Percentiles rank a stretch among this genome's conserved stretches.
These are phyloP conservation scores for Heliocybe sulcata DNA, from an alignment of 1,284 basidiomycete genomes.

Conservation along the genomic window DNA sequence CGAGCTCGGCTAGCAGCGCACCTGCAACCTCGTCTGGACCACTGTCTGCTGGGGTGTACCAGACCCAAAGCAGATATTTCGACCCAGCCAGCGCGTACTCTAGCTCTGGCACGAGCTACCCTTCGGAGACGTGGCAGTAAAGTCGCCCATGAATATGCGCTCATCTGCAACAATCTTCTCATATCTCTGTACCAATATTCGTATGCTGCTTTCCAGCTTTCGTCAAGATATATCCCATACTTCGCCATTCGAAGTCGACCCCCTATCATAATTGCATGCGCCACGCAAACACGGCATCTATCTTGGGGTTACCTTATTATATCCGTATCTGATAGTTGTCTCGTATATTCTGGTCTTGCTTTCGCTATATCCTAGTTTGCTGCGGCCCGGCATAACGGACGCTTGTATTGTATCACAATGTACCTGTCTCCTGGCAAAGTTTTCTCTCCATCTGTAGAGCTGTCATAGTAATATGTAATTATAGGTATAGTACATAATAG, in stretches of 20 bases:
- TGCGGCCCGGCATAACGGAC: background rate
- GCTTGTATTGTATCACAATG: background rate
- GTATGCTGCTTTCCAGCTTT: background rate
- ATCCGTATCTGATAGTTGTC: background rate
- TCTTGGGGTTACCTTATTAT: background rate
- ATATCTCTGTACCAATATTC: background rate
- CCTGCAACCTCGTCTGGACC: background rate
- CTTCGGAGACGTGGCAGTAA: background rate
- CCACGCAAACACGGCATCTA: background rate
- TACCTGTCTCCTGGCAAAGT: background rate
- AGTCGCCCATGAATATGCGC: background rate
- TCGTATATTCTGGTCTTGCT: background rate
- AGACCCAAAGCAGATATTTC: background rate
- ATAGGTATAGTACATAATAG: background rate
- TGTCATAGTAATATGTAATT: constrained; percentile 1
- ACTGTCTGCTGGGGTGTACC: background rate
- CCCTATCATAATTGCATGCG: background rate
- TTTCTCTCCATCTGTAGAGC: background rate
- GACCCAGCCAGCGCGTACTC: background rate
- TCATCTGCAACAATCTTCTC: background rate
- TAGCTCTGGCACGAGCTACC: background rate
- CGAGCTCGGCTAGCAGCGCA: background rate
- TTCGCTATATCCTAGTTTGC: background rate
- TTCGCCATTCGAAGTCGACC: background rate
- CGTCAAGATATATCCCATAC: background rate